Evolutionary conservation across 1,284 basidiomycete species (phyloP), one percentile per base, ranked within the genome.

Genomic region (Sporisorium iseilematis-ciliati): DNA sequence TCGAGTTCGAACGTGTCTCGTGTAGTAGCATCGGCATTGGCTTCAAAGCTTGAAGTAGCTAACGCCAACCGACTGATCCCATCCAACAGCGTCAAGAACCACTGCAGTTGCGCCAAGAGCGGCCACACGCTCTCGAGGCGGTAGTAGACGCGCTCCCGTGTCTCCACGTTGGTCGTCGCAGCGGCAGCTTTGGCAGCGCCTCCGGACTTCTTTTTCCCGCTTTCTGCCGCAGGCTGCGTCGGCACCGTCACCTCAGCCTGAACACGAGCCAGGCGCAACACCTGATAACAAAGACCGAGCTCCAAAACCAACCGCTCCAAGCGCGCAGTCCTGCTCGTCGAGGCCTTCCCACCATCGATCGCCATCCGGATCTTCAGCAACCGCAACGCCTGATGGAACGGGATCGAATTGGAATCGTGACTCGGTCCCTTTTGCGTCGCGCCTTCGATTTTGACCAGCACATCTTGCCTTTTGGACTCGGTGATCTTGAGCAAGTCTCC

Each of bases 101-200:
- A 74, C 49, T 77, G 70, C 8, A 77, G 50, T 41, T 77, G 70
- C 6, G 70, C 70, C 11, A 77, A 48, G 3, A 77, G 52, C 2
- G 75, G 61, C 75, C 75, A 77, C 0, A 77, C 63, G 33, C 65
- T 61, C 16, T 73, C 65, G 3, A 73, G 75, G 7, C 66, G 69
- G 43, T 77, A 77, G 57, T 73, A 65, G 26, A 76, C 59, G 3
- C 73, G 68, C 0, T 42, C 21, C n/a, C 57, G 56, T 3, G 57
- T 59, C 21, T 67, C 61, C 8, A 26, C 40, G n/a, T 43, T 18
- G 6, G 46, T 48, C 11, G 40, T 1, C 8, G 53, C 42, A 51
- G 50, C 38, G n/a, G 56, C 46, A 23, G 54, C 25, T 18, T 57
- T 65, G 23, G 62, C 58, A 48, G 42, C 40, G 18, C 51, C 45